phyloP scores from a whole-genome alignment of 768 basidiomycete genomes.

The Brasilioporus rufonigricans region DNA sequence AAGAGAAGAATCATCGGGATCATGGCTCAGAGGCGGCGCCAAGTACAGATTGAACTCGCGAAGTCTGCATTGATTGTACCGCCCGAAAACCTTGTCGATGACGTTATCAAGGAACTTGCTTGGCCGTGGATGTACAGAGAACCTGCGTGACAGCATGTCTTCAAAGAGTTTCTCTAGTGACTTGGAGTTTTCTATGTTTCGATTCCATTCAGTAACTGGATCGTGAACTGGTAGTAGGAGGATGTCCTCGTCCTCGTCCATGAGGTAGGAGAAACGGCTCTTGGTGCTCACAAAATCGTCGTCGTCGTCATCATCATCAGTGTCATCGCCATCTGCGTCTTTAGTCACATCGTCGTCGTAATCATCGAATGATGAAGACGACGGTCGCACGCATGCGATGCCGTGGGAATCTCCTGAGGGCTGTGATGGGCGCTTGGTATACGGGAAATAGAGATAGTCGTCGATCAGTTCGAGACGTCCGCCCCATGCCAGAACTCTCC shows the following conservation, averaged over 20 bases:
- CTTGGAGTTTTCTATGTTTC: slow-evolving; percentile 37
- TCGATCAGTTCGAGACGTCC: slow-evolving; percentile 76
- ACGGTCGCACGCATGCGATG: background rate
- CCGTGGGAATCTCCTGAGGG: slow-evolving; percentile 6
- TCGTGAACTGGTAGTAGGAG: slow-evolving; percentile 22
- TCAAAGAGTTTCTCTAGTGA: slow-evolving; percentile 58
- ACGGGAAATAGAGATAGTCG: slow-evolving; percentile 67
- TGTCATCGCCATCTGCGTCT: slow-evolving; percentile 21
- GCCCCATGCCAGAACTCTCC: slow-evolving; percentile 56
- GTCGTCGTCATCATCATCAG: slow-evolving; percentile 32
- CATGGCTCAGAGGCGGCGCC: slow-evolving; percentile 41
- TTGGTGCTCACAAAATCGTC: slow-evolving; percentile 34
- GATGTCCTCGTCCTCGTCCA: slow-evolving; percentile 19
- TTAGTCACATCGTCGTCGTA: slow-evolving; percentile 18
- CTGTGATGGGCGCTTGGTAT: slow-evolving; percentile 33
- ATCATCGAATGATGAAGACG: slow-evolving; percentile 22
- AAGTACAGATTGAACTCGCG: slow-evolving; percentile 54
- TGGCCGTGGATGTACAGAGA: slow-evolving; percentile 51
- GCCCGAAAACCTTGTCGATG: slow-evolving; percentile 52
- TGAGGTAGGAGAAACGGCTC: slow-evolving; percentile 25
- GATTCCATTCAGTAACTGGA: slow-evolving; percentile 39
- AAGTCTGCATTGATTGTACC: slow-evolving; percentile 41
- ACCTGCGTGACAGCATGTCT: slow-evolving; percentile 54
- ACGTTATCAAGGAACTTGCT: slow-evolving; percentile 46
- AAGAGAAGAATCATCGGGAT: slow-evolving; percentile 18